Conservation (phyloP, 1,284 basidiomycete genomes). For the Fomitopsis schrenkii region DNA sequence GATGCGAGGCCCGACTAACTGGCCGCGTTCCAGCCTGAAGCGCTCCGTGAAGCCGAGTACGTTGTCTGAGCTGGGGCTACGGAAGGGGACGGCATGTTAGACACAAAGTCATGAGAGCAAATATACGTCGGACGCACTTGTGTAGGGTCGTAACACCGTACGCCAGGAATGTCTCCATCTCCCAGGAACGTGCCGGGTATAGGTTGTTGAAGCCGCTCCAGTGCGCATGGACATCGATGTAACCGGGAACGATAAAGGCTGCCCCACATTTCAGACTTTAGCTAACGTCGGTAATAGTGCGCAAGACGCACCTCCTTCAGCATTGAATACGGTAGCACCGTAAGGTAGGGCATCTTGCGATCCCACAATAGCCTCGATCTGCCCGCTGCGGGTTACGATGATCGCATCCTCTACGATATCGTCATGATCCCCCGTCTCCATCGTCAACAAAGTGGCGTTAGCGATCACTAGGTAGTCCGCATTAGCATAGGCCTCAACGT, state of each 20-base stretch:
- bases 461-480: conserved; percentile 50
- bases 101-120: neutral
- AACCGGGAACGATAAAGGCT: conserved; percentile 67
- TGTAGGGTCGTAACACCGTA: conserved; percentile 76
- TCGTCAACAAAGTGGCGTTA: conserved; percentile 66
- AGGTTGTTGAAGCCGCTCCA: conserved; percentile 51
- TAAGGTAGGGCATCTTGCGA: conserved; percentile 36
- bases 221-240: conserved; percentile 73
- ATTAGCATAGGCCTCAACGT: conserved; percentile 22
- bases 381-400: conserved; percentile 47
- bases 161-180: conserved; percentile 68
- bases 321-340: conserved; percentile 50
- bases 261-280: neutral
- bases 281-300: neutral
- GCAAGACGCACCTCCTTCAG: conserved; percentile 48
- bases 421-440: conserved; percentile 44
- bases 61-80: conserved; percentile 59
- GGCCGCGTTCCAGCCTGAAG: conserved; percentile 61
- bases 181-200: conserved; percentile 66
- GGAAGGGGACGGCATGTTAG: neutral
- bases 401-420: conserved; percentile 49
- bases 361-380: conserved; percentile 48
- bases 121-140: conserved; percentile 46
- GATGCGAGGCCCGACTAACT: conserved; percentile 63
- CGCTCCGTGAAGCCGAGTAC: conserved; percentile 61